Percentiles rank a stretch among this genome's conserved stretches.
Evolutionary conservation across 2,329 filamentous ascomycete genomes (phyloP).

Genomic region (Arthrinium puccinioides): DNA sequence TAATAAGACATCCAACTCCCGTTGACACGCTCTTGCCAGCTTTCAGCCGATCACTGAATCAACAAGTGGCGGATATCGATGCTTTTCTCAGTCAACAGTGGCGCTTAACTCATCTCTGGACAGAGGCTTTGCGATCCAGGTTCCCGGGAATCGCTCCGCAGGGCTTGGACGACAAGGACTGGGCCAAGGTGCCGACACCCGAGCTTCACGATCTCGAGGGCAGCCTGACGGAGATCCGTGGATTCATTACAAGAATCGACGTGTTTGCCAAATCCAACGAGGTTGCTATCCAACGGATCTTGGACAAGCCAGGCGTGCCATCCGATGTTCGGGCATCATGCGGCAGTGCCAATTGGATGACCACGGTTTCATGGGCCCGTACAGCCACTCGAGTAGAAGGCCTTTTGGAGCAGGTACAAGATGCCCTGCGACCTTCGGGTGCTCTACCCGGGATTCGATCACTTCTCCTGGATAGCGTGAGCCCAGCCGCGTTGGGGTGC

Average conservation of each 20-base stretch:
- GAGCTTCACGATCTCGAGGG: conserved; percentile 5
- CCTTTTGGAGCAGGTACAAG: not conserved
- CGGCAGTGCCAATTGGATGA: too few species aligned
- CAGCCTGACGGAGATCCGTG: conserved; percentile 3
- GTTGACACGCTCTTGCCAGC: conserved; percentile 1
- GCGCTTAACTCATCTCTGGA: conserved; percentile 3
- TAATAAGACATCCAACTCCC: too few species aligned
- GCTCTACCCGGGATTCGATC: not conserved
- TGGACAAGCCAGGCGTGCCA: not conserved
- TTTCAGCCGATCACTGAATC: not conserved
- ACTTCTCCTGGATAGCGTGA: conserved; percentile 3
- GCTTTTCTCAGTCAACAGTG: conserved; percentile 3
- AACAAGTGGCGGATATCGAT: conserved; percentile 1
- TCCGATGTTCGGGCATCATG: not conserved
- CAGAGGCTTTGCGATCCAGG: not conserved
- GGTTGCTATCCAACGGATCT: conserved; percentile 4
- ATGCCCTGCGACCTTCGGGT: not conserved
- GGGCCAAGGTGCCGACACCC: not conserved
- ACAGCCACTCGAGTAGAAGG: too few species aligned
- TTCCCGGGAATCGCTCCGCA: too few species aligned
- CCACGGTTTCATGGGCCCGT: too few species aligned
- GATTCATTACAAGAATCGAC: conserved; percentile 1
- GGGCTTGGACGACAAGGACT: not conserved
- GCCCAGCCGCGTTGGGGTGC: conserved; percentile 4
- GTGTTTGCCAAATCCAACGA: conserved; percentile 3